Conservation (phyloP, 106 monocot genomes). For the Dendrobium catenatum region DNA sequence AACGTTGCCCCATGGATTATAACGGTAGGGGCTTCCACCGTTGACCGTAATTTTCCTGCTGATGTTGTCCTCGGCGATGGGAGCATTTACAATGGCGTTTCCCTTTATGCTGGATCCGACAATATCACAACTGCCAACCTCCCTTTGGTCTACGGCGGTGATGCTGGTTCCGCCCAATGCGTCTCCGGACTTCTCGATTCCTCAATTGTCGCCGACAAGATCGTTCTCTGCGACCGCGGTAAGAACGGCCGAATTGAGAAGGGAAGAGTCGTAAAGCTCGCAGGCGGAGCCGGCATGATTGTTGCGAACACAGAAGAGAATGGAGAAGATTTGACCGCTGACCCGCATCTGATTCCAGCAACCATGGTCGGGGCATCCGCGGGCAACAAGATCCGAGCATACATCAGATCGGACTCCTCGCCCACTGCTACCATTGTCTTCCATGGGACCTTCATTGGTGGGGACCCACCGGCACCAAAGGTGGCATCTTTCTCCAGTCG, state of each 20-base stretch:
- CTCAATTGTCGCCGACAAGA: conserved; percentile 16
- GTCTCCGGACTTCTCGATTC: neutral
- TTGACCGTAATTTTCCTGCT: conserved; percentile 48
- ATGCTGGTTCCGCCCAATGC: neutral
- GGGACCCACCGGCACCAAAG: conserved; percentile 21
- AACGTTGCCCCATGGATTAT: conserved; percentile 55
- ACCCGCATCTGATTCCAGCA: conserved; percentile 71
- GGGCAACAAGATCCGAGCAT: conserved; percentile 50
- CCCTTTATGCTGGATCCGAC: conserved; percentile 29
- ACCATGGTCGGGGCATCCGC: conserved; percentile 53
- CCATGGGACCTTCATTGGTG: conserved; percentile 21
- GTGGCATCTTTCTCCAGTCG: conserved; percentile 12
- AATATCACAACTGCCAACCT: neutral
- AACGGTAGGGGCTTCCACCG: conserved; percentile 52
- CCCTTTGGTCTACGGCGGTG: neutral
- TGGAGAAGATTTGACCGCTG: conserved; percentile 78
- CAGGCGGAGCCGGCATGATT: conserved; percentile 40
- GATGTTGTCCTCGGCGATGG: conserved; percentile 35
- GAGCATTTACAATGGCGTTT: conserved; percentile 19
- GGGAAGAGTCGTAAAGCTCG: conserved; percentile 12
- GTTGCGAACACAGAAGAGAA: conserved; percentile 59
- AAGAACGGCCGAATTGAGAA: neutral
- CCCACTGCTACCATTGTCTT: conserved; percentile 24
- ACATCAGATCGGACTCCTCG: conserved; percentile 24
- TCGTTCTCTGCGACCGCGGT: conserved; percentile 25